Percentiles rank a stretch among this genome's conserved stretches.
Conservation (phyloP, 306 rosid species). For the Cicer judaicum region DNA sequence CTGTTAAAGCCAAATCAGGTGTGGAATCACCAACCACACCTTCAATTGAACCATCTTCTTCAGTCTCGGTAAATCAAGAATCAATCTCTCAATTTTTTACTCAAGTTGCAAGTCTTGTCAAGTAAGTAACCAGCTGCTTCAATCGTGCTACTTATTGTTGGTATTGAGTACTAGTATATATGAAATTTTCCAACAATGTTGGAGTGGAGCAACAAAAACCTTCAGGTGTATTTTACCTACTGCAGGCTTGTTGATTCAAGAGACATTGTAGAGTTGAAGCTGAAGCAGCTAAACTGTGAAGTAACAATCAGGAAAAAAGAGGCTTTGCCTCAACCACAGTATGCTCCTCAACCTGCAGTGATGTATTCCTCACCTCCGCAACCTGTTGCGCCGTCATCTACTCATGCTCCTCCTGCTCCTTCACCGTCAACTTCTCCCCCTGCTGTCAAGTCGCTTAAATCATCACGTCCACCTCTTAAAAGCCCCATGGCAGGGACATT, state of each 20-base stretch:
- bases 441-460: conserved; percentile 54
- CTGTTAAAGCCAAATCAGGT: conserved; percentile 52
- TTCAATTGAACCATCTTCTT: conserved; percentile 46
- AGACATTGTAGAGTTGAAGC: conserved; percentile 75
- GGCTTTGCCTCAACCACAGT: conserved; percentile 64
- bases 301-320: conserved; percentile 71
- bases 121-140: conserved; percentile 52
- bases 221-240: conserved; percentile 29
- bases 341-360: conserved; percentile 54
- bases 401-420: conserved; percentile 45
- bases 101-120: conserved; percentile 76
- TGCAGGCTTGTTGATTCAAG: conserved; percentile 87
- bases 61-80: conserved; percentile 64
- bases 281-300: conserved; percentile 77
- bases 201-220: conserved; percentile 19
- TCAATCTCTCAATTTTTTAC: conserved; percentile 65
- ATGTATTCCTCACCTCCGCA: conserved; percentile 47
- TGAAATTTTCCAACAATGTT: conserved; percentile 16
- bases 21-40: conserved; percentile 43
- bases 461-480: conserved; percentile 67
- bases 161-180: neutral
- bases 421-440: conserved; percentile 54
- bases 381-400: conserved; percentile 38
- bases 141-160: neutral
- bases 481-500: conserved; percentile 86